These are phyloP conservation scores for Auricularia heimuer DNA, from an alignment of 768 basidiomycete genomes.

Conservation along the genomic window DNA sequence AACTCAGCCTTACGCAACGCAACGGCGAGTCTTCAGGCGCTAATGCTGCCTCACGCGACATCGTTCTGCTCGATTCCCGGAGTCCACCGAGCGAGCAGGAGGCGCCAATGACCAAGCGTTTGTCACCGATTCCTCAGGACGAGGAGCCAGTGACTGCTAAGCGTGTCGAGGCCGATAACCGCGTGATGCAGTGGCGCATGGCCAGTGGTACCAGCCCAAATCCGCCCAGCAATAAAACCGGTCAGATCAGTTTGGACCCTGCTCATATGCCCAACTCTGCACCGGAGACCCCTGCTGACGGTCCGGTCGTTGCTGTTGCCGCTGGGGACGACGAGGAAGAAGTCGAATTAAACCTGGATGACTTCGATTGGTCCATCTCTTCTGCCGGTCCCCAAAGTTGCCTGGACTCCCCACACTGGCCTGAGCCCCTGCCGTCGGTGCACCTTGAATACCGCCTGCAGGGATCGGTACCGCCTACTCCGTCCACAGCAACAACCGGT, in stretches of 20 bases:
- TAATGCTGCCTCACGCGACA: background rate
- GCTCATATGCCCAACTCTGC: conserved; percentile 40
- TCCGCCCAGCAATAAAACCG: conserved; percentile 31
- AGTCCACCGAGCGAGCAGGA: background rate
- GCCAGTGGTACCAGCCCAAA: conserved; percentile 32
- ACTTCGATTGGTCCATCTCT: conserved; percentile 61
- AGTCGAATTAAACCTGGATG: conserved; percentile 47
- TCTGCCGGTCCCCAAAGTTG: conserved; percentile 49
- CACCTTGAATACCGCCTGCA: conserved; percentile 32
- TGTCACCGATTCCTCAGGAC: conserved; percentile 57
- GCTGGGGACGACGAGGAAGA: conserved; percentile 21
- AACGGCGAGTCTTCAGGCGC: background rate
- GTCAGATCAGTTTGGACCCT: conserved; percentile 42
- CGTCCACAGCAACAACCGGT: conserved; percentile 18
- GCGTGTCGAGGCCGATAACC: conserved; percentile 39
- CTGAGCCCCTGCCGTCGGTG: conserved; percentile 38
- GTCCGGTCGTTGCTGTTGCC: conserved; percentile 13
- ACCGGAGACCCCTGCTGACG: conserved; percentile 13
- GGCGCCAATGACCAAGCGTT: conserved; percentile 18
- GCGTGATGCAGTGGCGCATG: conserved; percentile 60
- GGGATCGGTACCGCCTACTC: conserved; percentile 49
- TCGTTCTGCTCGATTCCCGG: background rate
- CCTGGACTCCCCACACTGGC: conserved; percentile 27
- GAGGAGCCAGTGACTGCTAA: conserved; percentile 45
- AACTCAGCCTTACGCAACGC: background rate